These are phyloP conservation scores for Letharia lupina DNA, from an alignment of 495 filamentous ascomycete species.

Conservation along the genomic window DNA sequence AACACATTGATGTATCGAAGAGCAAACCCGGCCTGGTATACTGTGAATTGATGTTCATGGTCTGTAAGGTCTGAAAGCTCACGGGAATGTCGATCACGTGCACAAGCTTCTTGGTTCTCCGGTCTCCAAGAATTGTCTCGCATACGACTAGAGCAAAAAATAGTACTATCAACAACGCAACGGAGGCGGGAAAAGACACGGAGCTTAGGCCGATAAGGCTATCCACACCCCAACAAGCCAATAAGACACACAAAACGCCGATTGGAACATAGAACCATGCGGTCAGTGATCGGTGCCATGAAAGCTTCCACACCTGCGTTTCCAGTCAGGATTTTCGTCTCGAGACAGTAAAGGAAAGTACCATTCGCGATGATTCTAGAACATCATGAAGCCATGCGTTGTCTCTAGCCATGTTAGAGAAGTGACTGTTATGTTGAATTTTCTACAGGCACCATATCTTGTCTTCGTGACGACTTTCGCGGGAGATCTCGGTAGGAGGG, in stretches of 20 bases:
- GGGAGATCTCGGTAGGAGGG: not conserved
- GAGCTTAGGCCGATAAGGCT: slow-evolving; percentile 39
- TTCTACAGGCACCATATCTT: not conserved
- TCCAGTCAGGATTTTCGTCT: not conserved
- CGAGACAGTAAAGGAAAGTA: not conserved
- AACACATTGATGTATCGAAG: slow-evolving; percentile 48
- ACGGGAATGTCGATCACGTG: slow-evolving; percentile 43
- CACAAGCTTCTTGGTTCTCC: slow-evolving; percentile 37
- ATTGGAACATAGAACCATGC: slow-evolving; percentile 44
- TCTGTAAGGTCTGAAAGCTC: slow-evolving; percentile 12
- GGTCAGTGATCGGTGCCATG: slow-evolving; percentile 33
- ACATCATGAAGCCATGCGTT: slow-evolving; percentile 2
- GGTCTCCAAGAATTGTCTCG: slow-evolving; percentile 38
- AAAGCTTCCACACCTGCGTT: slow-evolving; percentile 21
- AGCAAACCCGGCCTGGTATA: slow-evolving; percentile 41
- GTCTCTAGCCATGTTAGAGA: not conserved
- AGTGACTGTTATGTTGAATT: not conserved
- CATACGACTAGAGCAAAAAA: slow-evolving; percentile 39
- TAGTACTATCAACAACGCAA: slow-evolving; percentile 42
- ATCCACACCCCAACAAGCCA: slow-evolving; percentile 44
- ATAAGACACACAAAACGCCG: slow-evolving; percentile 39
- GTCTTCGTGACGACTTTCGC: not conserved
- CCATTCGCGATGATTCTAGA: slow-evolving; percentile 4
- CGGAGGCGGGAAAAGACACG: slow-evolving; percentile 46
- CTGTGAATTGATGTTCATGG: not conserved